A percentile compares a stretch with the other conserved stretches of the same genome.
phyloP scores from a whole-genome alignment of 495 filamentous ascomycete species.

The Penicillium silybi region DNA sequence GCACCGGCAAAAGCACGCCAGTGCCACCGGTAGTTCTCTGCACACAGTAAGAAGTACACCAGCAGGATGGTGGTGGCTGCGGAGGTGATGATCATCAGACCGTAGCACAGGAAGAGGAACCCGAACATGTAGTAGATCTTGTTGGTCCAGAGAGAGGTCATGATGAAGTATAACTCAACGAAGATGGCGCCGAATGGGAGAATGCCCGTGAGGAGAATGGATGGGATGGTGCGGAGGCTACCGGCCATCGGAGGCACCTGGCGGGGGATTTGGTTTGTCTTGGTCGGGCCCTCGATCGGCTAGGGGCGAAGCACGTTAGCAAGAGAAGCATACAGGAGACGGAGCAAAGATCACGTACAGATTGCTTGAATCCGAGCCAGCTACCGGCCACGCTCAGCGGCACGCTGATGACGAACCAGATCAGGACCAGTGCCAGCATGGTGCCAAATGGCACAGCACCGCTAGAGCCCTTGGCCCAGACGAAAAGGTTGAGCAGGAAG shows the following conservation, averaged over 20 bases:
- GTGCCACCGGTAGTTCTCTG: conserved; percentile 98
- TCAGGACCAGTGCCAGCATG: conserved; percentile 86
- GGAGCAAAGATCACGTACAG: conserved; percentile 30
- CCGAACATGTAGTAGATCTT: conserved; percentile 99
- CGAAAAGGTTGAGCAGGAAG: conserved; percentile 93
- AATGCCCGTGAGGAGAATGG: conserved; percentile 83
- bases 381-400: conserved; percentile 86
- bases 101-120: conserved; percentile 96
- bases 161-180: conserved; percentile 97
- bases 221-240: conserved; percentile 80
- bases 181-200: conserved; percentile 95
- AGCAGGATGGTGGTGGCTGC: conserved; percentile 88
- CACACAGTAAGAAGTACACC: conserved; percentile 91
- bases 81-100: conserved; percentile 93
- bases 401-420: conserved; percentile 96
- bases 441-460: conserved; percentile 95
- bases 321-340: background rate
- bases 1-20: conserved; percentile 90
- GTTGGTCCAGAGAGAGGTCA: conserved; percentile 95
- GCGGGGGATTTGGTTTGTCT: conserved; percentile 95
- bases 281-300: conserved; percentile 71
- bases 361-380: conserved; percentile 82
- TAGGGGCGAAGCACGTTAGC: conserved; percentile 13
- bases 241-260: conserved; percentile 82
- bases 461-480: conserved; percentile 85